Base-by-base conservation (phyloP, 2,329 filamentous ascomycete species). In the Cytospora schulzeri region DNA sequence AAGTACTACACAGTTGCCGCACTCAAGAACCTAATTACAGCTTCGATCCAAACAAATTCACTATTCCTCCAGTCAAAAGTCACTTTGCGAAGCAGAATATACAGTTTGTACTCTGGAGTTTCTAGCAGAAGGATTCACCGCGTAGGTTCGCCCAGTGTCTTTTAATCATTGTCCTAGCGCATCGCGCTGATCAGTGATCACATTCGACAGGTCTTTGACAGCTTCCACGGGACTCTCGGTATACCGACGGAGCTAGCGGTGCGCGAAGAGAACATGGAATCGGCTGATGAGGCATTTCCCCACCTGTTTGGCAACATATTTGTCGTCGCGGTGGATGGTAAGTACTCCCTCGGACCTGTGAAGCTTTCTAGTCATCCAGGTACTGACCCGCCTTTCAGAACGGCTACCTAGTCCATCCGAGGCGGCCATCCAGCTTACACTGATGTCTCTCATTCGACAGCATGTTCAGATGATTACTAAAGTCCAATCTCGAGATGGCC, bases 181-280 rank as follows among this genome's bases (percentile, higher is more conserved):
- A 15, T 19, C 12, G 35, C 14, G 12, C 12, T 38, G 12, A 38
- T 17, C 12, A 38, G n/a, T n/a, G n/a, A n/a, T n/a, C n/a, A n/a
- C 6, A 19, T 6, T 2, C 2, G 17, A 15, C 35, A 60, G 57
- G 31, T 17, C 1, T 38, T 60, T 11, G 57, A 38, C 29, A 38
- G 19, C 45, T 60, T 11, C 29, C 26, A 29, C 12, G 57, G 48
- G 35, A 60, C 57, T 17, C 28, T 60, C 3, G 57, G 57, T 8
- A 52, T 60, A 14, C 9, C 57, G 33, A 52, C 15, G 11, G 57
- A 60, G n/a, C 45, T 60, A 2, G 28, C 45, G 19, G 19, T 60
- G 15, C n/a, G 33, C 8, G 41, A 58, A 7, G 31, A 38, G n/a
- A n/a, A 26, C 12, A 6, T 9, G 24, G 38, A 58, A 22, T 51